A percentile compares a stretch with the other conserved stretches of the same genome.
Evolutionary conservation across 139 green algal species (phyloP).

Genomic region (Volvox reticuliferus): DNA sequence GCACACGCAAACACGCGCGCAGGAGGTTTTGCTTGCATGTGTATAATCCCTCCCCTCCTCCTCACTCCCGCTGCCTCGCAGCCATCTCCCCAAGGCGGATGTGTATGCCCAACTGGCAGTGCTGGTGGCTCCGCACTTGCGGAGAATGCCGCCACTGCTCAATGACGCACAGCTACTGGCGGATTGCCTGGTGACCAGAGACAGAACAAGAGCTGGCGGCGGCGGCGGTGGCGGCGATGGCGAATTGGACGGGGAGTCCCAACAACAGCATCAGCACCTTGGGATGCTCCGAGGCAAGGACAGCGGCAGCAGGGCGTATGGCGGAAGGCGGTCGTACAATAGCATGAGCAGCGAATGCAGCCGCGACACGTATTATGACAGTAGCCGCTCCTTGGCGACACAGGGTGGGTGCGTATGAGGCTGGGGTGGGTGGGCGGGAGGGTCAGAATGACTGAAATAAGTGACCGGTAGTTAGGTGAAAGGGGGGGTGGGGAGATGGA

Average conservation of each 20-base stretch:
- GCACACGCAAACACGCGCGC: no score
- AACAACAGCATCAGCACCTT: neutral
- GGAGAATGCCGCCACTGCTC: slow-evolving; percentile 11
- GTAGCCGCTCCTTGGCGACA: neutral
- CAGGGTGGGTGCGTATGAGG: neutral
- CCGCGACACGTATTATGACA: no score
- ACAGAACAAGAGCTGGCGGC: neutral
- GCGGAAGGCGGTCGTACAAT: neutral
- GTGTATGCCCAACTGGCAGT: slow-evolving; percentile 78
- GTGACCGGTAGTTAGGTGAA: neutral
- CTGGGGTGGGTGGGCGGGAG: neutral
- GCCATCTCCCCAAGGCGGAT: slow-evolving; percentile 73
- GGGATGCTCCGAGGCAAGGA: neutral
- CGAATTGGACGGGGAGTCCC: neutral
- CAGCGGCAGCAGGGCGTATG: neutral
- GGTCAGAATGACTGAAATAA: neutral
- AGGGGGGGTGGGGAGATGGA: neutral
- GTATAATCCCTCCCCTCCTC: neutral
- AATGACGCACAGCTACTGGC: slow-evolving; percentile 52
- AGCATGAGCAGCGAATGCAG: neutral
- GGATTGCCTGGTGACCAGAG: slow-evolving; percentile 35
- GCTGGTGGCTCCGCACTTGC: slow-evolving; percentile 53
- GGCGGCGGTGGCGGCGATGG: neutral
- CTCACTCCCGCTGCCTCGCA: neutral
- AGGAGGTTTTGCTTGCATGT: no score